Evolutionary conservation across 306 rosid species (phyloP).

Genomic region (Fragaria vesca): DNA sequence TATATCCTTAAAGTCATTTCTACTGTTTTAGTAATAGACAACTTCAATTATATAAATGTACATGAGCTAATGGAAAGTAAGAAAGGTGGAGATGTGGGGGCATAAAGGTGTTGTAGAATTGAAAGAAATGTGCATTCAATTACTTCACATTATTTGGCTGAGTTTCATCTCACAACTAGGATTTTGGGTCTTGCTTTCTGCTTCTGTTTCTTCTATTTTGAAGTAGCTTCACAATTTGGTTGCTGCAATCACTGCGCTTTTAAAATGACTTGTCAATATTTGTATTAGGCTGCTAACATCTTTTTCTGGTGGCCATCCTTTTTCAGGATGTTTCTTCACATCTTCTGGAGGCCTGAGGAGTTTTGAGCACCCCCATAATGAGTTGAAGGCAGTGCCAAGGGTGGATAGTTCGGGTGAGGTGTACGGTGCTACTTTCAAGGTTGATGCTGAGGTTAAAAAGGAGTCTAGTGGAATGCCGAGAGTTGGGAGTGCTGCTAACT

Average conservation of each 20-base stretch:
- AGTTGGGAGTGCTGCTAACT: conserved; percentile 97
- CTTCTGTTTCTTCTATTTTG: not conserved
- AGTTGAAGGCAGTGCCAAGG: conserved; percentile 90
- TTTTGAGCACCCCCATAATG: conserved; percentile 87
- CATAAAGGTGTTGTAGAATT: not conserved
- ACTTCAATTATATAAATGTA: not conserved
- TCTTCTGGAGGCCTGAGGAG: conserved; percentile 88
- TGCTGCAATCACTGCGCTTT: not conserved
- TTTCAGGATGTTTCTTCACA: conserved; percentile 81
- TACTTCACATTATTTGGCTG: not conserved
- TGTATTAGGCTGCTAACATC: conserved; percentile 17
- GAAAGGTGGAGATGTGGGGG: not conserved
- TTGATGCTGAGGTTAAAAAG: conserved; percentile 68
- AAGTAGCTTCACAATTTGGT: not conserved
- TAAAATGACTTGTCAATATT: not conserved
- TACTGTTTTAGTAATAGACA: too few relatives aligned
- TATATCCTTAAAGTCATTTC: not conserved
- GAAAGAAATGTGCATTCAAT: not conserved
- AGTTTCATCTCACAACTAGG: not conserved
- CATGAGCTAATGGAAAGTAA: conserved; percentile 2
- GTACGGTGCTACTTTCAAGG: conserved; percentile 85
- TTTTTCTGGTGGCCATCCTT: conserved; percentile 18
- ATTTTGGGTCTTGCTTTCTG: conserved; percentile 4
- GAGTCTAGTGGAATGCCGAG: conserved; percentile 85
- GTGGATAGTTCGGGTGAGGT: conserved; percentile 87